Base-by-base conservation (phyloP, 2,329 filamentous ascomycete species). In the Podosphaera aphanis region DNA sequence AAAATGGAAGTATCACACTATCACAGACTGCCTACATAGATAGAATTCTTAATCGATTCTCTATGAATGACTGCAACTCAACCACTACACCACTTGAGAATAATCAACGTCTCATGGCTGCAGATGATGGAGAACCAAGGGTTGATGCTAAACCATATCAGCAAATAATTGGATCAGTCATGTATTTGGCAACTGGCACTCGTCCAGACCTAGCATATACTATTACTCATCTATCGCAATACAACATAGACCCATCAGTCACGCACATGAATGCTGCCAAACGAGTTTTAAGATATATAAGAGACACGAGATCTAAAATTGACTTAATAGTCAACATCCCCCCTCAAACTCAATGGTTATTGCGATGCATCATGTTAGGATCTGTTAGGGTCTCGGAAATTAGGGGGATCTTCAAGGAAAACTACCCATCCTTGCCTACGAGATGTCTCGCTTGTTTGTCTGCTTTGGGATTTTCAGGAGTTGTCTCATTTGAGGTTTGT, bases 151-250 rank as follows among this genome's bases (percentile, higher is more conserved):
- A 15, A 37, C 5, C n/a, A 8, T 38, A 38, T 15, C 36, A 38
- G 36, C 19, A 8, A n/a, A 38, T 38, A 16, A 15, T 41, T 21
- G 38, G 3, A 11, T 41, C 19, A 5, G n/a, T 21, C 13, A 41
- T 41, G 38, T 41, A 41, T 18, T 19, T 41, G 18, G 7, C 21
- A 8, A 41, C 38, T 25, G 19, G 21, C 19, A 41, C 38, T n/a
- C 38, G 38, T n/a, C 38, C 38, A 21, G 21, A 41, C 21, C 38
- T 41, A 11, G 38, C 38, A 41, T 41, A 38, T n/a, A 38, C 36
- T 7, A 16, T 38, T 15, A 16, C 36, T 11, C 25, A 29, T 29
- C 25, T 29, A 37, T 37, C 33, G n/a, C 33, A n/a, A 15, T 15
- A 37, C 15, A 37, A 7, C 16, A 5, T 15, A n/a, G 15, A 37